Conservation (phyloP, 306 rosid species). For the Inga leiocalycina region DNA sequence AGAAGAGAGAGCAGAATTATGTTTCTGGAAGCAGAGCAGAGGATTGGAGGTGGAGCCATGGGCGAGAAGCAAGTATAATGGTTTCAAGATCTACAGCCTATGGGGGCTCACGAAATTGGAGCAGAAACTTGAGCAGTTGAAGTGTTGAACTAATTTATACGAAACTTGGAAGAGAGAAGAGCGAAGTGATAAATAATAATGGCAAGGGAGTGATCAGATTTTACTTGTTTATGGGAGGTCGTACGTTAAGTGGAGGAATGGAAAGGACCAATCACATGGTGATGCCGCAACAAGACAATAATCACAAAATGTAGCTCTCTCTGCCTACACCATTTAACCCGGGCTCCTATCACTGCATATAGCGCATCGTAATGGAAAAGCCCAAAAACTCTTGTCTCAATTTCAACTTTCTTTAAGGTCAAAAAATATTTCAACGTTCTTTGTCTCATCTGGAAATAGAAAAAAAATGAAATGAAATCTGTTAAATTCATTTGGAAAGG, state of each 20-base stretch:
- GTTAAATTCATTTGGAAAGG: not conserved
- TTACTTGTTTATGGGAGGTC: not conserved
- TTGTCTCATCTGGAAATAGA: not conserved
- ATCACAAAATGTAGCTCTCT: not conserved
- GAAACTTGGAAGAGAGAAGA: conserved; percentile 8
- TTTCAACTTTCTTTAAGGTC: too few species aligned
- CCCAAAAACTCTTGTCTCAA: not conserved
- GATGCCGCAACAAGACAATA: conserved; percentile 2
- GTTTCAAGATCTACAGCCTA: conserved; percentile 23
- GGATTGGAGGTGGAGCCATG: conserved; percentile 71
- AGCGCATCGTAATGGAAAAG: not conserved
- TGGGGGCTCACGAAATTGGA: conserved; percentile 3
- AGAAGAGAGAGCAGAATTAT: conserved; percentile 48
- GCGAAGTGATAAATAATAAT: not conserved
- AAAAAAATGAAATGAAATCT: not conserved
- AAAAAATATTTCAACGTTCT: not conserved
- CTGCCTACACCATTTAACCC: conserved; percentile 30
- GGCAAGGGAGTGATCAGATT: conserved; percentile 4
- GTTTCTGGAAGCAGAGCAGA: conserved; percentile 37
- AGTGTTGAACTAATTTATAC: conserved; percentile 6
- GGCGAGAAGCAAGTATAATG: conserved; percentile 10
- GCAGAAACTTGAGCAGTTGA: conserved; percentile 4
- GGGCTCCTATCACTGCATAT: not conserved
- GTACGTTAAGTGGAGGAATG: not conserved
- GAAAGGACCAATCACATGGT: conserved; percentile 38